Percentiles rank a stretch among this genome's conserved stretches.
Evolutionary conservation across 2,329 filamentous ascomycete species (phyloP).

Genomic region (Dryadomyces sulphureus): DNA sequence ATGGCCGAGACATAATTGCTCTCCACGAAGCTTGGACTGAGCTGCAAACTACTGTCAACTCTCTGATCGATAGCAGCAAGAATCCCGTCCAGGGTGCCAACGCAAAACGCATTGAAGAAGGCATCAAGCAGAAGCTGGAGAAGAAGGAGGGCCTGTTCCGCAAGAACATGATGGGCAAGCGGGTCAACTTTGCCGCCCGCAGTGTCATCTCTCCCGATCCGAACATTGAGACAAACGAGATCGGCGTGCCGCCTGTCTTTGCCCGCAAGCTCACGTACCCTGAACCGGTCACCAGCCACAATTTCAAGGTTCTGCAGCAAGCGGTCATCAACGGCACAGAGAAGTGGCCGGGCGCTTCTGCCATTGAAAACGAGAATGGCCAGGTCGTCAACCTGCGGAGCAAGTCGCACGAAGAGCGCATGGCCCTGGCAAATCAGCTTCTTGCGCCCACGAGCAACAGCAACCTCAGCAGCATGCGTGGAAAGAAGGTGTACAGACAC

Average conservation of each 20-base stretch:
- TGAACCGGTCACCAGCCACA: constrained; percentile 92
- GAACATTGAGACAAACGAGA: constrained; percentile 98
- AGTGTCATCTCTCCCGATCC: constrained; percentile 97
- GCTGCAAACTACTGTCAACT: constrained; percentile 81
- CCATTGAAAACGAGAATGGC: constrained; percentile 91
- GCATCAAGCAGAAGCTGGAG: constrained; percentile 94
- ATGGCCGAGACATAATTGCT: constrained; percentile 48
- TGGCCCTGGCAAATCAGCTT: constrained; percentile 83
- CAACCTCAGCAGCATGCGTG: constrained; percentile 59
- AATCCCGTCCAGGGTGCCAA: constrained; percentile 70
- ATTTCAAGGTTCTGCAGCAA: constrained; percentile 89
- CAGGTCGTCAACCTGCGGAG: constrained; percentile 77
- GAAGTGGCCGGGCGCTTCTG: constrained; percentile 85
- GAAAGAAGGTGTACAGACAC: constrained; percentile 95
- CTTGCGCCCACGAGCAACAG: constrained; percentile 68
- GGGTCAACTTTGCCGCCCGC: constrained; percentile 93
- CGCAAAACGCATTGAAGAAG: constrained; percentile 68
- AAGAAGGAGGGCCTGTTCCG: constrained; percentile 98
- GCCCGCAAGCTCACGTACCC: constrained; percentile 92
- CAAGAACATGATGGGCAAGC: constrained; percentile 99
- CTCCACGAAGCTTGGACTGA: constrained; percentile 70
- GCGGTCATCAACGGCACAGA: constrained; percentile 90
- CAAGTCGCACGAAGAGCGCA: constrained; percentile 77
- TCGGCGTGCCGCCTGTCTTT: constrained; percentile 96
- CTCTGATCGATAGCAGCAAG: constrained; percentile 79